A percentile compares a stretch with the other conserved stretches of the same genome.
phyloP scores from a whole-genome alignment of 768 basidiomycete genomes.

The Leccinum aurantiacum region DNA sequence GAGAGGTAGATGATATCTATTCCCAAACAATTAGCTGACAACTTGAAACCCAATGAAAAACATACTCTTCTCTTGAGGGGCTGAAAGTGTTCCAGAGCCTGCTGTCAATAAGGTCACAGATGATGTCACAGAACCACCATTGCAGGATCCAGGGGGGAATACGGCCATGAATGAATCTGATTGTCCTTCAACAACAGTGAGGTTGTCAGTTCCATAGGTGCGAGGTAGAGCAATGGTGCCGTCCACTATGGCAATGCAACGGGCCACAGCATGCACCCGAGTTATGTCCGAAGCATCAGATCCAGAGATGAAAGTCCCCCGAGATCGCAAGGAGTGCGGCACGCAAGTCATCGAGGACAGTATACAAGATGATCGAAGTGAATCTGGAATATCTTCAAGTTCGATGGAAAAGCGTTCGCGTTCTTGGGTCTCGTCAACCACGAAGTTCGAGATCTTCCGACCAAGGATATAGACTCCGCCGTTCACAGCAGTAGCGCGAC shows the following conservation, averaged over 20 bases:
- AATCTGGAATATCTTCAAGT: constrained; percentile 62
- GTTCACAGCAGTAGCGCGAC: constrained; percentile 80
- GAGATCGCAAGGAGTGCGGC: constrained; percentile 28
- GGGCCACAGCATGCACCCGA: constrained; percentile 35
- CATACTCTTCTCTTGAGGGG: constrained; percentile 67
- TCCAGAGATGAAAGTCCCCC: constrained; percentile 19
- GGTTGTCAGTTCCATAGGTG: constrained; percentile 28
- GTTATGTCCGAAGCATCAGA: not conserved
- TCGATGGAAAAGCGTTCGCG: constrained; percentile 41
- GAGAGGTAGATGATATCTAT: constrained; percentile 62
- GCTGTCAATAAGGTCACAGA: constrained; percentile 64
- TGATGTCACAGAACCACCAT: constrained; percentile 44
- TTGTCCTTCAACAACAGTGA: constrained; percentile 17
- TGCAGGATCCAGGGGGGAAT: constrained; percentile 68
- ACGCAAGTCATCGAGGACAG: constrained; percentile 47
- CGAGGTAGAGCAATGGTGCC: constrained; percentile 26
- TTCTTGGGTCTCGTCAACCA: constrained; percentile 18
- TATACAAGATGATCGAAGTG: constrained; percentile 53
- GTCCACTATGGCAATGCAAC: constrained; percentile 53
- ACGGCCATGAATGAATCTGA: constrained; percentile 68
- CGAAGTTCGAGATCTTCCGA: constrained; percentile 37
- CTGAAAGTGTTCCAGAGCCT: constrained; percentile 72
- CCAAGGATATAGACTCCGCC: constrained; percentile 76
- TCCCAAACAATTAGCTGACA: constrained; percentile 4
- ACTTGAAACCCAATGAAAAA: not conserved